These are phyloP conservation scores for Akanthomyces lecanii DNA, from an alignment of 2,329 filamentous ascomycete species.

Conservation along the genomic window DNA sequence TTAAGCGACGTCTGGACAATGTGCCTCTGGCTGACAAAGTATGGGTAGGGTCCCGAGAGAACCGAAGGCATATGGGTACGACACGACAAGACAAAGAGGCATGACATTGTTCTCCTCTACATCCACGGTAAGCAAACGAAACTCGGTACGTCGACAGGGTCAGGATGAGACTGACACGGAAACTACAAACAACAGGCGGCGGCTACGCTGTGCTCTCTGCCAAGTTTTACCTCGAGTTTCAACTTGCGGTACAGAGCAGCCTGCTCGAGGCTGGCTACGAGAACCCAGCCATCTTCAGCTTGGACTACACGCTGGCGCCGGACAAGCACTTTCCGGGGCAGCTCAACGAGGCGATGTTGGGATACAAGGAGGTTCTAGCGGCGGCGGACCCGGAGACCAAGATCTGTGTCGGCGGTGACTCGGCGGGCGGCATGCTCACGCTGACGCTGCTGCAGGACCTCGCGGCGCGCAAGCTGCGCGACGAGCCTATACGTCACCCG, in stretches of 20 bases:
- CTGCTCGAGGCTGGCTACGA: conserved; percentile 61
- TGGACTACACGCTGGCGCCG: conserved; percentile 78
- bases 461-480: conserved; percentile 32
- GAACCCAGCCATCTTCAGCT: conserved; percentile 73
- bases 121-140: conserved; percentile 57
- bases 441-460: conserved; percentile 69
- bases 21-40: conserved; percentile 11
- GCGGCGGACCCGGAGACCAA: conserved; percentile 53
- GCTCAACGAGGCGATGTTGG: conserved; percentile 63
- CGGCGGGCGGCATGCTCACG: conserved; percentile 70
- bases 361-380: conserved; percentile 66
- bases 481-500: conserved; percentile 27
- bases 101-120: conserved; percentile 79
- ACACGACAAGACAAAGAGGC: conserved; percentile 52
- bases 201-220: conserved; percentile 79
- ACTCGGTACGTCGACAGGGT: too few species aligned
- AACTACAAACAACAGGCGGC: conserved; percentile 48
- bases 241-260: conserved; percentile 66
- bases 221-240: conserved; percentile 82
- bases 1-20: too few species aligned
- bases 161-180: background rate
- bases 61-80: conserved; percentile 67
- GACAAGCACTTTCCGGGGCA: conserved; percentile 70
- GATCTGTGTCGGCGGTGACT: conserved; percentile 73
- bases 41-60: conserved; percentile 31